Conservation (phyloP, 768 basidiomycete species). For the Boletus rufocinnamomeus region DNA sequence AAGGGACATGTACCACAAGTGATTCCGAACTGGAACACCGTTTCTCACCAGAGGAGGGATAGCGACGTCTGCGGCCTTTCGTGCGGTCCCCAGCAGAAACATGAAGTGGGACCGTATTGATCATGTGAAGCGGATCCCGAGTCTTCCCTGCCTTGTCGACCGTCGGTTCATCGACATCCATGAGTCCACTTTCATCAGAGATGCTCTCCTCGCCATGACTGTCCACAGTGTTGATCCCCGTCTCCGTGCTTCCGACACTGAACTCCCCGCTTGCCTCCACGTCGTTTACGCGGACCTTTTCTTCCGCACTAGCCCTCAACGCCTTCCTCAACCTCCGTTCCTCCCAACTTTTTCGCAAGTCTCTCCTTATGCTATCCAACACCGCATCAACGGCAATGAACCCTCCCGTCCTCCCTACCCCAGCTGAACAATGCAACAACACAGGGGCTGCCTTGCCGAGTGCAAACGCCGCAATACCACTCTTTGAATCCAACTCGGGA, state of each 20-base stretch:
- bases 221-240: constrained; percentile 2
- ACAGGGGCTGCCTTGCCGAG: constrained; percentile 55
- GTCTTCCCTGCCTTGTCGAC: neutral
- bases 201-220: constrained; percentile 3
- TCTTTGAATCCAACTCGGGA: constrained; percentile 50
- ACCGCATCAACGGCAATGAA: constrained; percentile 89
- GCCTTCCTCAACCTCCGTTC: constrained; percentile 11
- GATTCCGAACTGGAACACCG: constrained; percentile 21
- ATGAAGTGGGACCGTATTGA: constrained; percentile 29
- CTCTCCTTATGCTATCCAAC: constrained; percentile 70
- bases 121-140: constrained; percentile 7
- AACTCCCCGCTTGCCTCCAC: constrained; percentile 6
- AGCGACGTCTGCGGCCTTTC: constrained; percentile 18
- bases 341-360: constrained; percentile 46
- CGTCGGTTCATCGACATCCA: constrained; percentile 32
- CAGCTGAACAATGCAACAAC: constrained; percentile 89
- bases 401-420: constrained; percentile 92
- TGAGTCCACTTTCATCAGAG: constrained; percentile 15
- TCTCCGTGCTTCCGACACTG: constrained; percentile 13
- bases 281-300: constrained; percentile 5
- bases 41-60: constrained; percentile 9
- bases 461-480: constrained; percentile 58
- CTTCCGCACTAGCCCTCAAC: neutral
- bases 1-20: constrained; percentile 35
- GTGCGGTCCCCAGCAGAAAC: constrained; percentile 33